Base-by-base conservation (phyloP, 352 stramenopile species). In the Aphanomyces invadans region DNA sequence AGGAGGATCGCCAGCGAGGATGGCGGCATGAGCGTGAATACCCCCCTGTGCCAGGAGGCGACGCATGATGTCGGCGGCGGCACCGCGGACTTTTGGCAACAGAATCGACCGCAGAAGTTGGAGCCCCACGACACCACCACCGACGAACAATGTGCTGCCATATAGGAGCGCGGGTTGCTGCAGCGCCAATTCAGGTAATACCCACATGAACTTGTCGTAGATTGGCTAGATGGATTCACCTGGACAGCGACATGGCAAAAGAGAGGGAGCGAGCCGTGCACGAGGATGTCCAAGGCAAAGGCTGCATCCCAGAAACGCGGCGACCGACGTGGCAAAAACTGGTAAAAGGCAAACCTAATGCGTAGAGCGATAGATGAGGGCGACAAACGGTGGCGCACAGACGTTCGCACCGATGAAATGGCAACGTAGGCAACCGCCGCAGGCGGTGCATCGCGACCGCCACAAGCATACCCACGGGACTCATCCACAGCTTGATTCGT, bases 401-500 rank as follows among this genome's bases (percentile, higher is more conserved):
- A n/a, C n/a, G n/a, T n/a, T n/a, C 31, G 33, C 33, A 61, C 12
- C 21, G 21, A 23, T 26, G 53, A 12, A 42, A 61, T 4, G 19
- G 29, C n/a, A n/a, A 26, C 4, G 11, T 10, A 28, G 53, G 15
- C 29, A 46, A 29, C 28, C 12, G 53, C 29, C 25, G 11, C 12
- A 36, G 19, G 53, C 29, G 26, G n/a, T 61, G 33, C 10, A 46
- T 11, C 15, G 29, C 33, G 19, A 26, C 25, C 10, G 46, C 53
- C 15, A 23, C 9, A 0, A 11, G 15, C 39, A 92, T 68, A 32
- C 81, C 79, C 2, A 81, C 82, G 1, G 87, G 69, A 52, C 80
- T 89, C 84, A 92, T 92, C 84, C 84, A 92, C 38, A 92, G 72
- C 25, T 81, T 78, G 25, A 92, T 80, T 46, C 88, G 73, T 2